Evolutionary conservation across 1,284 basidiomycete species (phyloP).

Genomic region (Ustilago sp.): DNA sequence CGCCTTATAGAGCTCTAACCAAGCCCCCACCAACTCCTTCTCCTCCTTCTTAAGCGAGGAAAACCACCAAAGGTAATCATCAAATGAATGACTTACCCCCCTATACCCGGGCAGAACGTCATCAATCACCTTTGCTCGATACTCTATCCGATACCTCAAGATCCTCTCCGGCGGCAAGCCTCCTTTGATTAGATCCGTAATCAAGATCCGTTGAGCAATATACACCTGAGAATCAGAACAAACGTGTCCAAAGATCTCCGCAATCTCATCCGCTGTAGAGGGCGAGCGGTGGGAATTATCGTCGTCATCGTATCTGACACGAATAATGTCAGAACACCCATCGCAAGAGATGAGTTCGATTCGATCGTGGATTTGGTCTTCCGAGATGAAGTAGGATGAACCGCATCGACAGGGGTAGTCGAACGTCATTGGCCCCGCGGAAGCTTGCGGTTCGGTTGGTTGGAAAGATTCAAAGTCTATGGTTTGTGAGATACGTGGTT

Average conservation of each 20-base stretch:
- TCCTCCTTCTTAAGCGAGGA: not conserved
- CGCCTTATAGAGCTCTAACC: constrained; percentile 22
- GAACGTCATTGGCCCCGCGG: constrained; percentile 14
- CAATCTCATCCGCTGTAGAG: constrained; percentile 12
- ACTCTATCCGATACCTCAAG: constrained; percentile 44
- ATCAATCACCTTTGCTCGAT: constrained; percentile 27
- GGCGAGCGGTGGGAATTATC: too few relatives aligned
- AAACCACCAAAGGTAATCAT: constrained; percentile 50
- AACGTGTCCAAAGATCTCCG: constrained; percentile 27
- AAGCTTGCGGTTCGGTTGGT: constrained; percentile 2
- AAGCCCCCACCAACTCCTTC: constrained; percentile 11
- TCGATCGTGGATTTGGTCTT: constrained; percentile 24
- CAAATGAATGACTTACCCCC: constrained; percentile 52
- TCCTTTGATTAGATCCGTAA: constrained; percentile 24
- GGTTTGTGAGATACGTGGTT: constrained; percentile 30
- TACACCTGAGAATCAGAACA: constrained; percentile 52
- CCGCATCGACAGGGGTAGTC: constrained; percentile 41
- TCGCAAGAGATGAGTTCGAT: constrained; percentile 41
- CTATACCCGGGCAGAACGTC: constrained; percentile 6
- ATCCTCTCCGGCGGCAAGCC: constrained; percentile 19
- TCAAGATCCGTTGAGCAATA: constrained; percentile 44
- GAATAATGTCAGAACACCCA: constrained; percentile 47
- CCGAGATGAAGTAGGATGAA: constrained; percentile 21
- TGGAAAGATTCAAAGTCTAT: constrained; percentile 44
- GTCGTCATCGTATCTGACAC: constrained; percentile 31